phyloP scores from a whole-genome alignment of 768 basidiomycete genomes.

The Kwoniella shandongensis region DNA sequence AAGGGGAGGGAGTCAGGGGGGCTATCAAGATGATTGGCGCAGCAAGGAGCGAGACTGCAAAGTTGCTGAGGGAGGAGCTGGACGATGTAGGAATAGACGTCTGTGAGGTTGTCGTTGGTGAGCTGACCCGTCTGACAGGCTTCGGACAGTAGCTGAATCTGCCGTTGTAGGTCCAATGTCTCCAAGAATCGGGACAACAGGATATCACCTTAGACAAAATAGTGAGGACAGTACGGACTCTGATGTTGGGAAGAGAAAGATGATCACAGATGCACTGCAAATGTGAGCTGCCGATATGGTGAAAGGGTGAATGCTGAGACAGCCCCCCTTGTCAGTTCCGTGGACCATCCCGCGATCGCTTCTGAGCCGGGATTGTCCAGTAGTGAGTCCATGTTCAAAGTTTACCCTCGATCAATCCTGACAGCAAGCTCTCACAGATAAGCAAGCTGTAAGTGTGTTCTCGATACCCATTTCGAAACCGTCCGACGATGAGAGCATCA shows the following conservation, averaged over 20 bases:
- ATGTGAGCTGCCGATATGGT: neutral
- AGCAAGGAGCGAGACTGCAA: conserved; percentile 23
- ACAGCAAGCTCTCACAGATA: too few species aligned
- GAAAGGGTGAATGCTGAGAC: neutral
- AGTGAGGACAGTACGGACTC: conserved; percentile 18
- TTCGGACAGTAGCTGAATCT: neutral
- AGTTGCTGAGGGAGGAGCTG: conserved; percentile 28
- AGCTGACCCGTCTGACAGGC: conserved; percentile 9
- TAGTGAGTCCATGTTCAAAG: conserved; percentile 1
- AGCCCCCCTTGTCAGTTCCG: neutral
- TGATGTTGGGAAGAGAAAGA: neutral
- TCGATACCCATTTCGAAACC: too few species aligned
- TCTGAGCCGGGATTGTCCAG: neutral
- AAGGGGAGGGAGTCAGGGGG: neutral
- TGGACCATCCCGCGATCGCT: neutral
- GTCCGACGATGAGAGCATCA: too few species aligned
- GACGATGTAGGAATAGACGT: conserved; percentile 30
- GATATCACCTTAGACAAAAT: conserved; percentile 11
- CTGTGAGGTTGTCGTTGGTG: conserved; percentile 43
- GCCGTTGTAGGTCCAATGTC: conserved; percentile 27
- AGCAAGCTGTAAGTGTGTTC: too few species aligned
- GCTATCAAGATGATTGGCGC: conserved; percentile 25
- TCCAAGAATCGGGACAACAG: conserved; percentile 1
- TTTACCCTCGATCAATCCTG: neutral
- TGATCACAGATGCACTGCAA: neutral